Percentiles rank a stretch among this genome's conserved stretches.
Conservation (phyloP, 1,284 basidiomycete species). For the Inonotus obliquus region DNA sequence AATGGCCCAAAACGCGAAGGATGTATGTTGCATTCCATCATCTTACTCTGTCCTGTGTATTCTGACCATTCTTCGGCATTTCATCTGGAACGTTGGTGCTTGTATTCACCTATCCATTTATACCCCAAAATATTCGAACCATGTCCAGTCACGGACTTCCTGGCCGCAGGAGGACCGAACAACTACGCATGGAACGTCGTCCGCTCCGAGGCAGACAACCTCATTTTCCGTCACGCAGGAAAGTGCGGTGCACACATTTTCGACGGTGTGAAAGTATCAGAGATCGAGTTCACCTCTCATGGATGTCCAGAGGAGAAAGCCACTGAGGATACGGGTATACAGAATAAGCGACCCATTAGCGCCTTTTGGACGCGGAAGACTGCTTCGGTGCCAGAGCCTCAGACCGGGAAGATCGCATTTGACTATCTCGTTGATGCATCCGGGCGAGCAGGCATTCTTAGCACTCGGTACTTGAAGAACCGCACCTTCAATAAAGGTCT, state of each 20-base stretch:
- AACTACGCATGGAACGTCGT: slow-evolving; percentile 68
- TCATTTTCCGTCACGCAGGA: slow-evolving; percentile 58
- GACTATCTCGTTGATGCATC: slow-evolving; percentile 16
- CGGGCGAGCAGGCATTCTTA: slow-evolving; percentile 10
- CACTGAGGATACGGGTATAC: not conserved
- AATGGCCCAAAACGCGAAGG: slow-evolving; percentile 61
- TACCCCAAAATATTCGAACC: slow-evolving; percentile 23
- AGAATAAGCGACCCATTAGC: not conserved
- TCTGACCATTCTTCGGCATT: slow-evolving; percentile 19
- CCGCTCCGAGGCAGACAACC: slow-evolving; percentile 59
- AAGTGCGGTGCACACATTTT: slow-evolving; percentile 49
- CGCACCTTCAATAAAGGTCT: slow-evolving; percentile 62
- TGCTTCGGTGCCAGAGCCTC: not conserved
- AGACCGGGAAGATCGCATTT: slow-evolving; percentile 8
- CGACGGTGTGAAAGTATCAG: slow-evolving; percentile 42
- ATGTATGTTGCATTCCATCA: slow-evolving; percentile 37
- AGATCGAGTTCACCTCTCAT: slow-evolving; percentile 19
- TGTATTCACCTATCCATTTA: no score
- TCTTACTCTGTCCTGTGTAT: not conserved
- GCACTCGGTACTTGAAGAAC: slow-evolving; percentile 43
- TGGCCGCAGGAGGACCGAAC: slow-evolving; percentile 43
- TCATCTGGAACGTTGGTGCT: slow-evolving; percentile 30
- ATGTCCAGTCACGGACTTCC: slow-evolving; percentile 55
- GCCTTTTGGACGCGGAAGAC: slow-evolving; percentile 8
- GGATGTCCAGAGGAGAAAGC: not conserved